These are phyloP conservation scores for Pseudomassariella vexata DNA, from an alignment of 2,329 filamentous ascomycete genomes.

Conservation along the genomic window DNA sequence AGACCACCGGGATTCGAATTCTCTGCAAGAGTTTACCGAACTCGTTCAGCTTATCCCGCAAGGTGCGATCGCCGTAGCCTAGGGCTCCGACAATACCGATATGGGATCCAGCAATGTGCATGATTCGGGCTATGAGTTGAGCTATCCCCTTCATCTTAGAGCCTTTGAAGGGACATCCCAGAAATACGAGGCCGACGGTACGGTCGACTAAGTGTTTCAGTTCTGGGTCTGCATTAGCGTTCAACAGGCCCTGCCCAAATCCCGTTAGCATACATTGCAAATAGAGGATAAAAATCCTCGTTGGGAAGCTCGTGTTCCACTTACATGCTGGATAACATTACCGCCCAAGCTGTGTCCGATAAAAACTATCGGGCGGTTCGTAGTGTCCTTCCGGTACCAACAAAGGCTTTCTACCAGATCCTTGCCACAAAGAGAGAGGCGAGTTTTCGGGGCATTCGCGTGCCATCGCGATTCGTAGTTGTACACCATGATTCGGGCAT, in stretches of 20 bases:
- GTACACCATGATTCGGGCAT: constrained; percentile 2
- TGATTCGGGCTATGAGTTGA: background rate
- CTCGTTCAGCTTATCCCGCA: background rate
- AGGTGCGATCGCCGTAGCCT: background rate
- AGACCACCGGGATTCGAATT: constrained; percentile 1
- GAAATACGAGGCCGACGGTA: constrained; percentile 1
- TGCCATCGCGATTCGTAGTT: constrained; percentile 1
- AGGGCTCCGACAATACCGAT: background rate
- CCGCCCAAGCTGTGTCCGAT: constrained; percentile 40
- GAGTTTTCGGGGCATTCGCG: too few species aligned
- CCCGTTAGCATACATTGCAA: too few species aligned
- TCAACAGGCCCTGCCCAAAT: too few species aligned
- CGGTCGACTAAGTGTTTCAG: background rate
- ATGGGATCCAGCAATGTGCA: background rate
- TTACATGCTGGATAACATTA: too few species aligned
- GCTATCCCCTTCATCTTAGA: background rate
- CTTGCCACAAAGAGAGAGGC: too few species aligned
- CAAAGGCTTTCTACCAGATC: too few species aligned
- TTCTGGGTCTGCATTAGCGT: too few species aligned
- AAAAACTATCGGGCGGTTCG: constrained; percentile 37
- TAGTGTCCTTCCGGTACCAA: too few species aligned
- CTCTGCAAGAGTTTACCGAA: background rate
- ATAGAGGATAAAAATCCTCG: too few species aligned
- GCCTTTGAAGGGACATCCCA: constrained; percentile 1
- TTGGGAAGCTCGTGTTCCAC: too few species aligned